These are phyloP conservation scores for Dictyostelium purpureum DNA, from an alignment of 78 protist species.

Conservation along the genomic window DNA sequence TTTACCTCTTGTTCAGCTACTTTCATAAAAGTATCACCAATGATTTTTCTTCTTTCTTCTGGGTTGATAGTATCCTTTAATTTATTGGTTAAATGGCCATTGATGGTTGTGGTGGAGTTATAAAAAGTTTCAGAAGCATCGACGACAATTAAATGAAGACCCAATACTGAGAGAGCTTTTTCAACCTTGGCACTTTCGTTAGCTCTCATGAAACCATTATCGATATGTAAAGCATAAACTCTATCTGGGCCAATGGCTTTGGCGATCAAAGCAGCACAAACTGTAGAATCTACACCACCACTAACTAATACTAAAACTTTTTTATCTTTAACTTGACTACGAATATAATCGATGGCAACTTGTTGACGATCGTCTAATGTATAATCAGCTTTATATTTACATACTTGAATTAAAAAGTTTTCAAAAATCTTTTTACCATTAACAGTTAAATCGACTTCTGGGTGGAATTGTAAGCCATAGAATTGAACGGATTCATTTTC, in stretches of 20 bases:
- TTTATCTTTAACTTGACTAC: constrained; percentile 3
- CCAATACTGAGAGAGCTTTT: constrained; percentile 62
- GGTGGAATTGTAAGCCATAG: constrained; percentile 95
- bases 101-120: constrained; percentile 84
- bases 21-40: constrained; percentile 97
- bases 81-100: constrained; percentile 13
- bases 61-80: constrained; percentile 81
- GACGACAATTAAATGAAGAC: constrained; percentile 75
- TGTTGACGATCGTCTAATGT: constrained; percentile 84
- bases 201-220: constrained; percentile 96
- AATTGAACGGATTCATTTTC: constrained; percentile 3
- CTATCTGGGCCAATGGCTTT: constrained; percentile 93
- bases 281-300: constrained; percentile 98
- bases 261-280: constrained; percentile 93
- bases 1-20: constrained; percentile 77
- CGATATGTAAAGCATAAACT: constrained; percentile 91
- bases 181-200: constrained; percentile 65
- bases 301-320: constrained; percentile 90
- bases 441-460: constrained; percentile 93
- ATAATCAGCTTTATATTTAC: constrained; percentile 71
- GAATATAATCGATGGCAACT: constrained; percentile 79
- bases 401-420: constrained; percentile 88
- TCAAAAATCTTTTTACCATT: constrained; percentile 87
- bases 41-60: constrained; percentile 96
- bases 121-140: constrained; percentile 91